phyloP scores from a whole-genome alignment of 192 early-diverging fungal species.

The Phlyctochytrium bullatum region DNA sequence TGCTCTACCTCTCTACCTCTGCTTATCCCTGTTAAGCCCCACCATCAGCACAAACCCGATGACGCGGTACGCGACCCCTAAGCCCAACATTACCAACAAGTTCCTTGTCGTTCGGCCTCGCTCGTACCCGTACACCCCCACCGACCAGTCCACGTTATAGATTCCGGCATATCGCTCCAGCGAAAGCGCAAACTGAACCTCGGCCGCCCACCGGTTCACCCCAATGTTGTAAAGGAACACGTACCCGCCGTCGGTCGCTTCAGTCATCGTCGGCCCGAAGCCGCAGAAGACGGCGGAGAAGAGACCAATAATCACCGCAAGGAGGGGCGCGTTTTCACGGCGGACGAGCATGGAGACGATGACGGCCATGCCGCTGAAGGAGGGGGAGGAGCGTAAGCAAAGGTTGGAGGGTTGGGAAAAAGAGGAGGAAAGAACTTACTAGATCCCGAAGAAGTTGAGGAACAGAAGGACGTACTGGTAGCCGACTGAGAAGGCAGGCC shows the following conservation, averaged over 20 bases:
- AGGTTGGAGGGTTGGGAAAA: constrained; percentile 13
- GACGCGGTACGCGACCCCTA: constrained; percentile 31
- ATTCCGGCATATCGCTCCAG: constrained; percentile 16
- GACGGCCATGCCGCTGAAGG: too few relatives aligned
- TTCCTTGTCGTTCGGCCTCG: constrained; percentile 23
- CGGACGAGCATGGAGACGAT: too few relatives aligned
- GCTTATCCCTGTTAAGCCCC: too few relatives aligned
- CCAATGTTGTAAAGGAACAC: constrained; percentile 28
- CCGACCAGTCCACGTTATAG: constrained; percentile 9
- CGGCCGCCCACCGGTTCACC: constrained; percentile 32
- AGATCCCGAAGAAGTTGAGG: constrained; percentile 30
- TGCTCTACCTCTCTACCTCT: too few relatives aligned
- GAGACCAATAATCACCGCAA: constrained; percentile 1
- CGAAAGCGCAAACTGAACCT: constrained; percentile 23
- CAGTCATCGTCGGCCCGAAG: constrained; percentile 9
- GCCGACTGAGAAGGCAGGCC: constrained; percentile 20
- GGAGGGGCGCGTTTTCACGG: constrained; percentile 4
- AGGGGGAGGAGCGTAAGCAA: constrained; percentile 35
- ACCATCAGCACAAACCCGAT: constrained; percentile 39
- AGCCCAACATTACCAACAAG: constrained; percentile 30
- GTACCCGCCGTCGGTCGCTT: constrained; percentile 18
- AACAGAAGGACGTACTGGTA: constrained; percentile 19
- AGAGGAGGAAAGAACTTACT: constrained; percentile 32
- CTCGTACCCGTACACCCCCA: constrained; percentile 28
- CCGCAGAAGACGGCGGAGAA: too few relatives aligned